Evolutionary conservation across 2,329 filamentous ascomycete species (phyloP).

Genomic region (Fusarium graminum): DNA sequence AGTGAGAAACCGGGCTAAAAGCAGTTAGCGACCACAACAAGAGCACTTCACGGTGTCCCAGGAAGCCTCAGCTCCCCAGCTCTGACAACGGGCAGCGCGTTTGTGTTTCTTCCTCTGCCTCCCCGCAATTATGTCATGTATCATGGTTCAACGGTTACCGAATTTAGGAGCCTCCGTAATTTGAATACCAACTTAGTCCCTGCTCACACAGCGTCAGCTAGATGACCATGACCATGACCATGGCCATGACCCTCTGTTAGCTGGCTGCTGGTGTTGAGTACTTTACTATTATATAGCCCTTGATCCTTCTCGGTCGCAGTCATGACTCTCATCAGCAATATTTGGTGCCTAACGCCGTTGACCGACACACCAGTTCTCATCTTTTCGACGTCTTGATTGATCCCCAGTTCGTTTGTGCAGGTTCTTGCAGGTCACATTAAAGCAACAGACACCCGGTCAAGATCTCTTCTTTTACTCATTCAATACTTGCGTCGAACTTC

Average conservation of each 20-base stretch:
- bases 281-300: slow-evolving; percentile 44
- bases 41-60: slow-evolving; percentile 39
- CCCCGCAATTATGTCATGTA: slow-evolving; percentile 64
- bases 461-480: slow-evolving; percentile 18
- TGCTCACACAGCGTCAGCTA: slow-evolving; percentile 48
- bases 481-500: slow-evolving; percentile 7
- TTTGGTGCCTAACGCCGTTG: slow-evolving; percentile 47
- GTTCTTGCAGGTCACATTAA: slow-evolving; percentile 33
- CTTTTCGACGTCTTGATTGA: slow-evolving; percentile 29
- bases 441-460: slow-evolving; percentile 33
- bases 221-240: slow-evolving; percentile 25
- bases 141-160: slow-evolving; percentile 50
- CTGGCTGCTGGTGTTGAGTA: slow-evolving; percentile 39
- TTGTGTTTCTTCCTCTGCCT: slow-evolving; percentile 41
- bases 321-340: slow-evolving; percentile 42
- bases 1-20: slow-evolving; percentile 40
- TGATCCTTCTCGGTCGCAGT: slow-evolving; percentile 45
- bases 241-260: slow-evolving; percentile 29
- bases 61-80: slow-evolving; percentile 43
- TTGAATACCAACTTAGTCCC: slow-evolving; percentile 47
- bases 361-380: slow-evolving; percentile 41
- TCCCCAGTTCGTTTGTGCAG: slow-evolving; percentile 36
- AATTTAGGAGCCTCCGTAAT: slow-evolving; percentile 56
- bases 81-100: slow-evolving; percentile 28
- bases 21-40: slow-evolving; percentile 30